phyloP scores from a whole-genome alignment of 768 basidiomycete species.

The Clavulina sp. region DNA sequence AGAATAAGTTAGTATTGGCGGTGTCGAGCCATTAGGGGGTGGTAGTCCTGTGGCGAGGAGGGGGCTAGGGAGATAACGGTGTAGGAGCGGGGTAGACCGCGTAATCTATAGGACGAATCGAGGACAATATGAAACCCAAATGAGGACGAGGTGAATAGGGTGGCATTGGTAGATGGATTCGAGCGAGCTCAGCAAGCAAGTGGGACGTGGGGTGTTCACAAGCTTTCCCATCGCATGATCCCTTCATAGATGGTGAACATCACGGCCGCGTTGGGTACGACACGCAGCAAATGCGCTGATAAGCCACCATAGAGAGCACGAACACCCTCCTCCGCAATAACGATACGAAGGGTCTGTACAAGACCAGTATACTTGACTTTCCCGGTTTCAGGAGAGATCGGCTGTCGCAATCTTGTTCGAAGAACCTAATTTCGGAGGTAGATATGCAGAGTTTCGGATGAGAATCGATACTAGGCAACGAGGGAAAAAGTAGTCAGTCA shows the following conservation, averaged over 20 bases:
- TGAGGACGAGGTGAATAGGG: too few species aligned
- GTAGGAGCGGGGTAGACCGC: too few species aligned
- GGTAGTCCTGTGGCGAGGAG: too few species aligned
- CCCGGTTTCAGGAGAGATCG: neutral
- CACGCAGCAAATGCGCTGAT: constrained; percentile 87
- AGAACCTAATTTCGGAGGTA: constrained; percentile 44
- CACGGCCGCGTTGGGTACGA: constrained; percentile 91
- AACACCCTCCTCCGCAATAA: constrained; percentile 81
- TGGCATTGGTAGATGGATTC: too few species aligned
- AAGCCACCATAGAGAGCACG: constrained; percentile 79
- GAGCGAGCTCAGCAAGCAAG: too few species aligned
- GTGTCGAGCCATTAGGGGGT: too few species aligned
- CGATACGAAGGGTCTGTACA: constrained; percentile 61
- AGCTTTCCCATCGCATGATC: constrained; percentile 47
- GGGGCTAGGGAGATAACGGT: too few species aligned
- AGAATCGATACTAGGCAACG: too few species aligned
- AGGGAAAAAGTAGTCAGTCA: neutral
- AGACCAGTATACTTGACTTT: constrained; percentile 69
- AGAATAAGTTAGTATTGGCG: too few species aligned
- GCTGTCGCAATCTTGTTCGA: constrained; percentile 77
- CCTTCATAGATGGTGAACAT: constrained; percentile 96
- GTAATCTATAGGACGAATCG: too few species aligned
- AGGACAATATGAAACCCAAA: too few species aligned
- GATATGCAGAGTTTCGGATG: neutral
- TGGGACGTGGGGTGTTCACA: too few species aligned